Conservation (phyloP, 2,329 filamentous ascomycete genomes). For the Fusarium hostae region DNA sequence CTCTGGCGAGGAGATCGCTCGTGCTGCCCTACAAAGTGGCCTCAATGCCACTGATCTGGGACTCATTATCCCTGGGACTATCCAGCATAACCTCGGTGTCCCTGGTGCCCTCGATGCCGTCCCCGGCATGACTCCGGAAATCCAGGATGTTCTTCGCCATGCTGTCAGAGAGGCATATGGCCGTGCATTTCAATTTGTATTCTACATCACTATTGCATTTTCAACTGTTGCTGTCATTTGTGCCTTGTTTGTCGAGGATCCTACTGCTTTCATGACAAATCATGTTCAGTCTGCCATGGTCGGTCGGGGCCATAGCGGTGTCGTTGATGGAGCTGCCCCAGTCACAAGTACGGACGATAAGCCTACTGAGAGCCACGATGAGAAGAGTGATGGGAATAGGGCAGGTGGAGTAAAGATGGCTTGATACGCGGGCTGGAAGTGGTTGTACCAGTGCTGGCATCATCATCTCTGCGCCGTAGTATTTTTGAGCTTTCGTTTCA, state of each 20-base stretch:
- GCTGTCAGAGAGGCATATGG: constrained; percentile 14
- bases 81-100: constrained; percentile 6
- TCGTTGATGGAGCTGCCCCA: background rate
- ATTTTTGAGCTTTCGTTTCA: background rate
- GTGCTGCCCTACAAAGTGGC: background rate
- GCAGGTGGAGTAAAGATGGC: background rate
- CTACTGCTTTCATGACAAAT: constrained; percentile 19
- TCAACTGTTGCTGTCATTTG: constrained; percentile 7
- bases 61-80: constrained; percentile 3
- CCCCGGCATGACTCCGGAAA: background rate
- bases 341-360: background rate
- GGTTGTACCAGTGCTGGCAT: too few species aligned
- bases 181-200: constrained; percentile 12
- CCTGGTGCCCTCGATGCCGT: background rate
- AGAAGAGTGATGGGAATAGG: background rate
- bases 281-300: constrained; percentile 20
- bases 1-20: constrained; percentile 7
- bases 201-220: constrained; percentile 19
- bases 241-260: constrained; percentile 10
- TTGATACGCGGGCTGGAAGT: background rate
- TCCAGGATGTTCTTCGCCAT: background rate
- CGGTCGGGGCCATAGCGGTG: background rate
- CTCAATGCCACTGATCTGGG: background rate
- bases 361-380: background rate
- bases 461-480: background rate